Evolutionary conservation across 495 filamentous ascomycete genomes (phyloP), one percentile per base, ranked within the genome.

Genomic region (Peziza echinospora): DNA sequence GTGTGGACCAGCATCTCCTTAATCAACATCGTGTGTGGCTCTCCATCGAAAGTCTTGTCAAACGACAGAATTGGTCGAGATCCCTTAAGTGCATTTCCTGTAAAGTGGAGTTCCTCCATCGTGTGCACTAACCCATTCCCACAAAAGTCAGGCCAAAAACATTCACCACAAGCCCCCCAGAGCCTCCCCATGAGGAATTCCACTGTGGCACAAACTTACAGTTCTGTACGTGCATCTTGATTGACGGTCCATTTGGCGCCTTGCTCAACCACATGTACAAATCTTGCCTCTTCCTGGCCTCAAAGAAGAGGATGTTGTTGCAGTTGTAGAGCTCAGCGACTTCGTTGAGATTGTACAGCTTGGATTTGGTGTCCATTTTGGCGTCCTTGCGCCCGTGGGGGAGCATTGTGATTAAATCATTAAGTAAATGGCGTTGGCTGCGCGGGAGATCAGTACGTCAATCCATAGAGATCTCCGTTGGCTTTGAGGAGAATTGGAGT

Each of bases 291-390:
- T 96, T 97, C 50, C 84, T 69, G 46, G 85, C 89, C 66, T 97
- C 89, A 61, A 94, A 89, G 65, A 93, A 99, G 50, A 93, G 71
- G 44, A 96, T 77, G 63, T 94, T 89, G 65, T 99, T 99, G 75
- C 87, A 94, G 54, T 93, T 96, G 70, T 94, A 92, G 17, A 99
- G 74, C 53, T 99, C 87, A 30, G 89, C 89, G 13, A 96, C 76
- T 61, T 93, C 87, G 66, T 96, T 96, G 6, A 99, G 73, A 56
- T 93, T 76, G 62, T 82, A 77, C 49, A 93, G 78, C 56, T 91
- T 84, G 45, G 84, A 86, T 63, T 96, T 94, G 30, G 86, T 89
- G 56, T 96, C 87, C 44, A 93, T 75, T 63, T 99, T 99, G 49
- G 79, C 85, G 61, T 99, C 89, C 65, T 92, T 92, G 55, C 84